Base-by-base conservation (phyloP, 306 rosid species). In the Vigna trinervia region DNA sequence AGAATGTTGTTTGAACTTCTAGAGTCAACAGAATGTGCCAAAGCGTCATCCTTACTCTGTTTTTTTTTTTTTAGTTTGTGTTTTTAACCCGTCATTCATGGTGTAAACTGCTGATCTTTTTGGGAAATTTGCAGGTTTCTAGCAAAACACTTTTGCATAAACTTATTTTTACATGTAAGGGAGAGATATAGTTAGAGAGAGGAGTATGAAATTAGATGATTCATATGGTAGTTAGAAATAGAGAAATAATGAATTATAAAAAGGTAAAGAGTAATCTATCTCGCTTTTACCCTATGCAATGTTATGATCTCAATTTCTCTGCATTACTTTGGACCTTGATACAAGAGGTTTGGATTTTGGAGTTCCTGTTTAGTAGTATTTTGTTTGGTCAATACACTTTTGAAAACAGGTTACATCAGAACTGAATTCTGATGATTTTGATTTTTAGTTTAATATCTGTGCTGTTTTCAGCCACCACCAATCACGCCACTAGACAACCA, bases 401-500 rank as follows among this genome's bases (percentile, higher is more conserved):
- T 14, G 56, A 47, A 43, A 75, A 32, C 22, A 54, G 15, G 20
- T 57, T 39, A 28, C 15, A 22, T 52, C 62, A 59, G 19, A 58
- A 28, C 57, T 71, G 76, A 71, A 30, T 60, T 76, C 66, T 61
- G 72, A 56, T 72, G 38, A 53, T 30, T 57, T 67, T 78, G 46
- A 68, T 6, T 30, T 79, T 63, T 71, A 28, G 12, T 68, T 86
- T 81, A 70, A 45, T 80, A 63, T 64, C 28, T 76, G 38, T 80
- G 76, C 61, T 61, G 28, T 78, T 73, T 68, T 79, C 91, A 95
- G 99, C 91, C 88, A 30, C 92, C 97, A 7, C 99, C 96, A 30
- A 92, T 95, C 76, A 90, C 82, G 78, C 85, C 99, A 78, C 43
- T 88, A 11, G 96, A 92, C 70, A 73, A 95, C 82, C 96, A 95